Evolutionary conservation across 352 stramenopile genomes (phyloP).

Genomic region (Salisapilia sapeloensis): DNA sequence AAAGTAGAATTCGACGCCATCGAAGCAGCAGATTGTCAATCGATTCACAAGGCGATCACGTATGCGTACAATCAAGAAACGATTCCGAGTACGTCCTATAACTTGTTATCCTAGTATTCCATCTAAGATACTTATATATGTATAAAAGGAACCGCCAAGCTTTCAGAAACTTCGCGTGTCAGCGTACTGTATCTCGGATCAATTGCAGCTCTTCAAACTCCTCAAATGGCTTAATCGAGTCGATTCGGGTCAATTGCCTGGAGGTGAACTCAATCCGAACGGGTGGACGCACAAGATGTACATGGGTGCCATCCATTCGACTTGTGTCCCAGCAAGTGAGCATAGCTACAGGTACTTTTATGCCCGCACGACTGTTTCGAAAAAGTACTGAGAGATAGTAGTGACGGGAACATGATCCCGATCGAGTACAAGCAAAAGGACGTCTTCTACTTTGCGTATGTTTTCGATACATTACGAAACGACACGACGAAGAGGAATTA

Average conservation of each 20-base stretch:
- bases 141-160: slow-evolving; percentile 24
- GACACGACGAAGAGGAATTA: not conserved
- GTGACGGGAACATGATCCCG: slow-evolving; percentile 15
- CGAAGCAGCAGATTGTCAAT: slow-evolving; percentile 29
- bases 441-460: slow-evolving; percentile 75
- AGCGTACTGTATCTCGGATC: slow-evolving; percentile 74
- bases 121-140: slow-evolving; percentile 1
- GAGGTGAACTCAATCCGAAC: slow-evolving; percentile 57
- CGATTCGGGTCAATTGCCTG: slow-evolving; percentile 55
- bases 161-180: slow-evolving; percentile 66
- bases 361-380: slow-evolving; percentile 3
- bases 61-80: slow-evolving; percentile 76
- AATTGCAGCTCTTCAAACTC: slow-evolving; percentile 72
- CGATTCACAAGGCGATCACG: slow-evolving; percentile 59
- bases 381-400: slow-evolving; percentile 4
- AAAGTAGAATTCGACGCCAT: slow-evolving; percentile 9
- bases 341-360: slow-evolving; percentile 12
- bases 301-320: slow-evolving; percentile 74
- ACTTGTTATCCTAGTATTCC: not conserved
- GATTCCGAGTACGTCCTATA: slow-evolving; percentile 16
- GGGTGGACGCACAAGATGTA: slow-evolving; percentile 78
- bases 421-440: slow-evolving; percentile 58
- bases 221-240: slow-evolving; percentile 76
- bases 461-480: not conserved
- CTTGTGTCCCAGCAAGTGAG: slow-evolving; percentile 23